Conservation (phyloP, 2,329 filamentous ascomycete genomes). For the Cercospora janseana region DNA sequence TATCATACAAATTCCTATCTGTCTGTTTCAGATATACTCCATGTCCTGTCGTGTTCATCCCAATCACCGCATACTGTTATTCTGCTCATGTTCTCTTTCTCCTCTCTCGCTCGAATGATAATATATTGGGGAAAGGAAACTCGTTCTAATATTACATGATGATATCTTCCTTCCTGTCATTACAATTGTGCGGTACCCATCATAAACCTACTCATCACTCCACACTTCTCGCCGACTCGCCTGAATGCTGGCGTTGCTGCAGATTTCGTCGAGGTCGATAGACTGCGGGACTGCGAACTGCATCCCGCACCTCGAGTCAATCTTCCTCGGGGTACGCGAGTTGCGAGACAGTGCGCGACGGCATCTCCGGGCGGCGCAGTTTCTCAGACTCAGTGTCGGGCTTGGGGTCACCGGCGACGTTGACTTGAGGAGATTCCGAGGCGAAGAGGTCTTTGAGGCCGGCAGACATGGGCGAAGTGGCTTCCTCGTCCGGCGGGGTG, state of each 20-base stretch:
- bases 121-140: no score
- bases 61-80: constrained; percentile 13
- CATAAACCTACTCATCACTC: neutral
- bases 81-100: no score
- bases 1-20: no score
- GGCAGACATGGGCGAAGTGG: constrained; percentile 3
- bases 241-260: neutral
- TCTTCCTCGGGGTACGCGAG: constrained; percentile 10
- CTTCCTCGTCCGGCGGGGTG: constrained; percentile 2
- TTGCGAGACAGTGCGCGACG: constrained; percentile 9
- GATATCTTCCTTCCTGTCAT: neutral
- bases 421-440: neutral
- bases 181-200: neutral
- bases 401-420: constrained; percentile 1
- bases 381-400: neutral
- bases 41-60: constrained; percentile 9
- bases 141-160: constrained; percentile 9
- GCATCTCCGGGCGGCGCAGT: constrained; percentile 7
- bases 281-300: constrained; percentile 1
- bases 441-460: constrained; percentile 8
- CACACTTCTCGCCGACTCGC: neutral
- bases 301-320: constrained; percentile 13
- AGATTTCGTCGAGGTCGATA: constrained; percentile 3
- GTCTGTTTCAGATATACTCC: constrained; percentile 7
- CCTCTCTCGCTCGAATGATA: no score